Evolutionary conservation across 2,329 filamentous ascomycete genomes (phyloP), one percentile per base, ranked within the genome.

Genomic region (Colletotrichum godetiae): DNA sequence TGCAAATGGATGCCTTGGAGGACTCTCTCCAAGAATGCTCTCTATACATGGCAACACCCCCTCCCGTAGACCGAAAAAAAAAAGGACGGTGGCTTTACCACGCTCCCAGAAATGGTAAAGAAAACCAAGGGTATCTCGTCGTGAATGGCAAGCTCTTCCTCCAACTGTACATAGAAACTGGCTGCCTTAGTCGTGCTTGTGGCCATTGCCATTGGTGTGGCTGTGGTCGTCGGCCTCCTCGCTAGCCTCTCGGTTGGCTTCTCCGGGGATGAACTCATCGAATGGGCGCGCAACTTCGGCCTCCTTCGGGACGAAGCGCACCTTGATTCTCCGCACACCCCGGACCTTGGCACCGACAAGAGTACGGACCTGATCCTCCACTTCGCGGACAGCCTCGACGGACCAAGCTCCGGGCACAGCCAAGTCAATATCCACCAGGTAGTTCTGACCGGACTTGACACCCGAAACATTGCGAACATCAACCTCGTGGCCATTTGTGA

Each of bases 391-490:
- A 67, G 93, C 89, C 66, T 92, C 90, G 6, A 99, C 86, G 0
- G 93, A 93, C 93, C 94, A 97, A 42, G 86, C 85, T 27, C 88
- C 89, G 0, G 96, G 95, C 19, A 97, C 94, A 2, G 91, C 93
- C 74, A 98, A 84, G 81, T 98, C 95, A 8, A 99, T 82, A 78
- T 98, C 97, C 77, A 98, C 92, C 35, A 98, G 87, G 81, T 97
- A 98, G 84, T 98, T 99, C 82, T 98, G 97, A 35, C 97, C 97
- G 4, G 95, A 97, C 84, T 99, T 99, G 83, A 98, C 89, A 67
- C 97, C 97, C 76, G 95, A 93, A 3, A 98, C 89, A 57, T 94
- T 93, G 57, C 93, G 90, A 58, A 98, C 84, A 79, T 94, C 91
- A 10, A 95, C 88, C 67, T 91, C 84, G 60, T 89, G 84, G 61